These are phyloP conservation scores for Claviceps spartinae DNA, from an alignment of 2,329 filamentous ascomycete genomes.

Conservation along the genomic window DNA sequence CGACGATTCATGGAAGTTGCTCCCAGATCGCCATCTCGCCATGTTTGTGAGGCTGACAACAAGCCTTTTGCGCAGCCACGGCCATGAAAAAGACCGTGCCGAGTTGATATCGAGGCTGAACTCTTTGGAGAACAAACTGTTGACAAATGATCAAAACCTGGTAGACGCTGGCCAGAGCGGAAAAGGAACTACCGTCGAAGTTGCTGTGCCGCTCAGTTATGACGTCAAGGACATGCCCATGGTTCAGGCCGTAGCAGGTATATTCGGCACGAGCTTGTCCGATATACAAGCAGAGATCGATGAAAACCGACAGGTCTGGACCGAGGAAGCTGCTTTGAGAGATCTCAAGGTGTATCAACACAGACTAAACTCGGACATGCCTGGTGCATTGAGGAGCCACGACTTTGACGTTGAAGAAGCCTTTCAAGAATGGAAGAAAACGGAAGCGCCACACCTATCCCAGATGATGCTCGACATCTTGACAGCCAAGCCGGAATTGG, in stretches of 20 bases:
- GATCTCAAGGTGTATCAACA: slow-evolving; percentile 92
- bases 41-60: slow-evolving; percentile 82
- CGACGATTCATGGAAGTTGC: slow-evolving; percentile 79
- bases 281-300: slow-evolving; percentile 83
- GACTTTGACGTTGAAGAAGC: slow-evolving; percentile 87
- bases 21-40: slow-evolving; percentile 89
- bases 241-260: slow-evolving; percentile 72
- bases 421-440: slow-evolving; percentile 81
- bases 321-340: slow-evolving; percentile 75
- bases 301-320: slow-evolving; percentile 69
- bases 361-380: slow-evolving; percentile 67
- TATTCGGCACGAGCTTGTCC: slow-evolving; percentile 68
- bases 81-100: slow-evolving; percentile 71
- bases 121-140: slow-evolving; percentile 80
- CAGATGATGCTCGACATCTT: slow-evolving; percentile 90
- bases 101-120: slow-evolving; percentile 69
- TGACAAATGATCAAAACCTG: slow-evolving; percentile 88
- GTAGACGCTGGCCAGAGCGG: slow-evolving; percentile 20
- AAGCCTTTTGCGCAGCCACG: slow-evolving; percentile 66
- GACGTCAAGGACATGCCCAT: slow-evolving; percentile 96
- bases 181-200: slow-evolving; percentile 51
- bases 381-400: slow-evolving; percentile 61
- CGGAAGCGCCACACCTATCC: slow-evolving; percentile 75
- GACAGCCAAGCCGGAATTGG: slow-evolving; percentile 71
- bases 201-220: slow-evolving; percentile 70